Conservation (phyloP, 345 rosid species). For the Raphanus sativus region DNA sequence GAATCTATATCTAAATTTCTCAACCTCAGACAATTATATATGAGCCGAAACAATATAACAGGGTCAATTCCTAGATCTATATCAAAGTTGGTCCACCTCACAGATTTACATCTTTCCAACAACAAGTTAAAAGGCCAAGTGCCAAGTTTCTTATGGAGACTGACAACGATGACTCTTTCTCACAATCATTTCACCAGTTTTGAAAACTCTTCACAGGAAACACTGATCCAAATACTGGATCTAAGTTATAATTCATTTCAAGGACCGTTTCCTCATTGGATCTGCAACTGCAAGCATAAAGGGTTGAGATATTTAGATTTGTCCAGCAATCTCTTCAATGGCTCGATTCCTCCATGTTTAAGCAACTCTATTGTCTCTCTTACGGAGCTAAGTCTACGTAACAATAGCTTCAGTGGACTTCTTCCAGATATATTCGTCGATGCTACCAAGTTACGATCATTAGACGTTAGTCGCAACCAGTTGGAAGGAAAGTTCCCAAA, state of each 20-base stretch:
- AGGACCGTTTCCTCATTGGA: background rate
- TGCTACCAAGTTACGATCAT: background rate
- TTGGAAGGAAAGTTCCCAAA: slow-evolving; percentile 28
- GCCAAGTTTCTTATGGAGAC: background rate
- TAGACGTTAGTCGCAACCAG: slow-evolving; percentile 16
- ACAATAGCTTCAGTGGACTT: background rate
- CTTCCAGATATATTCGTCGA: slow-evolving; percentile 21
- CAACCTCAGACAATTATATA: background rate
- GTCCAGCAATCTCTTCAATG: slow-evolving; percentile 41
- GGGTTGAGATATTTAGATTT: slow-evolving; percentile 38
- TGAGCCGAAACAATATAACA: background rate
- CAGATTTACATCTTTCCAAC: background rate
- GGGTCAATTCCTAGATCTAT: background rate
- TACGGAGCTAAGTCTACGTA: background rate
- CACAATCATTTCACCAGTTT: slow-evolving; percentile 6
- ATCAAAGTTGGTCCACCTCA: background rate
- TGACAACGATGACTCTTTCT: background rate
- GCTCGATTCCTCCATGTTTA: slow-evolving; percentile 10
- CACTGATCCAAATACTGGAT: background rate
- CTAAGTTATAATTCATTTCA: background rate
- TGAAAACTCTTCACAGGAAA: background rate
- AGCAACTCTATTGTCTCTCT: background rate
- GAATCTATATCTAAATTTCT: background rate
- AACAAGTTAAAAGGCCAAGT: slow-evolving; percentile 6
- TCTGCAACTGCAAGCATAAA: background rate